Evolutionary conservation across 163 green algal species (phyloP).

Genomic region (Dunaliella salina): DNA sequence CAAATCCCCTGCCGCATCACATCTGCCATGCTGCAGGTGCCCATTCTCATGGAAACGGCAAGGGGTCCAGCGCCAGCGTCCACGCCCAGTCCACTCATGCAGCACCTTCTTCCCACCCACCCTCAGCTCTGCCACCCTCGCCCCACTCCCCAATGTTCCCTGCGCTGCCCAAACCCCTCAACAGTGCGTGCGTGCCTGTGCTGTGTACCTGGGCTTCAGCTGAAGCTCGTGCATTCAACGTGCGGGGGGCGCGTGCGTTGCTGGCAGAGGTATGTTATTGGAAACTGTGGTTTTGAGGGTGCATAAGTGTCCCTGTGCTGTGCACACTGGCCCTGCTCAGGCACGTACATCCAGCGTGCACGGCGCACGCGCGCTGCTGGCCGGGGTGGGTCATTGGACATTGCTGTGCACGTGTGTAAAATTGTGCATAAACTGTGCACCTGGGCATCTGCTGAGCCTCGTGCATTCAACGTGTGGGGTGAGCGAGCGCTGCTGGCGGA

Average conservation of each 20-base stretch:
- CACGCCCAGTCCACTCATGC: neutral
- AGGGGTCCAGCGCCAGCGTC: no score
- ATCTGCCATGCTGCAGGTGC: no score
- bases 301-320: neutral
- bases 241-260: constrained; percentile 13
- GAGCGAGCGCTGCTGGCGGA: neutral
- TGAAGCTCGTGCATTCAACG: constrained; percentile 9
- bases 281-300: no score
- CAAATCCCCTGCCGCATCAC: no score
- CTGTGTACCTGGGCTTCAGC: neutral
- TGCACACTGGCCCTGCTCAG: neutral
- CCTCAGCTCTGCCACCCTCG: neutral
- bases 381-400: constrained; percentile 16
- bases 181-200: neutral
- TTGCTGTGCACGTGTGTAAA: no score
- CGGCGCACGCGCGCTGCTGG: constrained; percentile 16
- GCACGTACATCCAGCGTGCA: constrained; percentile 10
- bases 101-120: neutral
- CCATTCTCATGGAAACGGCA: no score
- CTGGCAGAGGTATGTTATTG: constrained; percentile 26
- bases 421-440: neutral
- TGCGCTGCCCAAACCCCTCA: constrained; percentile 2
- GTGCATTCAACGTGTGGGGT: neutral
- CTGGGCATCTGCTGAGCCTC: neutral
- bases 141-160: neutral